Conservation (phyloP, 169 alveolate species). For the Plasmodium falciparum region DNA sequence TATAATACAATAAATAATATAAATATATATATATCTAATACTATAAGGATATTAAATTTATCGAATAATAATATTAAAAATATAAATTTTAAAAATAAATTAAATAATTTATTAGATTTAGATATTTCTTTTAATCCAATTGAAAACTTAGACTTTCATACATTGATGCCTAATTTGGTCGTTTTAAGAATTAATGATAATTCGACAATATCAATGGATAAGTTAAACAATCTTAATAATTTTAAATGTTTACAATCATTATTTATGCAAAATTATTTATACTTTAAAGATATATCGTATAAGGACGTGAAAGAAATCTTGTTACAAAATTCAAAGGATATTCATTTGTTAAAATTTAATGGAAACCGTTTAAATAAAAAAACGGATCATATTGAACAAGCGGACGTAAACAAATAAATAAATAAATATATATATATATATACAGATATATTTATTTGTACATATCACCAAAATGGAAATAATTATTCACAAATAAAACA, state of each 20-base stretch:
- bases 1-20: conserved; percentile 29
- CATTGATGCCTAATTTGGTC: conserved; percentile 22
- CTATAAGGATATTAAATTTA: conserved; percentile 29
- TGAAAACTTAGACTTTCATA: conserved; percentile 38
- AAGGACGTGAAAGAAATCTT: conserved; percentile 38
- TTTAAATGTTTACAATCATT: conserved; percentile 13
- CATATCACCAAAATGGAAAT: too few relatives aligned
- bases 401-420: background rate
- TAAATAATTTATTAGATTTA: conserved; percentile 29
- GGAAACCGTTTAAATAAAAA: conserved; percentile 24
- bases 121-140: conserved; percentile 65
- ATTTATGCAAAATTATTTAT: conserved; percentile 49
- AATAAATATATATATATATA: background rate
- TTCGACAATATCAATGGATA: conserved; percentile 23
- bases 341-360: conserved; percentile 29
- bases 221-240: conserved; percentile 23
- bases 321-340: conserved; percentile 26
- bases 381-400: background rate
- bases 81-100: conserved; percentile 37
- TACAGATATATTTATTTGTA: too few relatives aligned
- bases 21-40: conserved; percentile 13
- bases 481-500: too few relatives aligned
- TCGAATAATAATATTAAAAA: conserved; percentile 48
- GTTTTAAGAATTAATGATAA: conserved; percentile 44
- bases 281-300: conserved; percentile 50